Evolutionary conservation across 805 yeast genomes (phyloP).

Genomic region (Wickerhamiella kurtzmanii): DNA sequence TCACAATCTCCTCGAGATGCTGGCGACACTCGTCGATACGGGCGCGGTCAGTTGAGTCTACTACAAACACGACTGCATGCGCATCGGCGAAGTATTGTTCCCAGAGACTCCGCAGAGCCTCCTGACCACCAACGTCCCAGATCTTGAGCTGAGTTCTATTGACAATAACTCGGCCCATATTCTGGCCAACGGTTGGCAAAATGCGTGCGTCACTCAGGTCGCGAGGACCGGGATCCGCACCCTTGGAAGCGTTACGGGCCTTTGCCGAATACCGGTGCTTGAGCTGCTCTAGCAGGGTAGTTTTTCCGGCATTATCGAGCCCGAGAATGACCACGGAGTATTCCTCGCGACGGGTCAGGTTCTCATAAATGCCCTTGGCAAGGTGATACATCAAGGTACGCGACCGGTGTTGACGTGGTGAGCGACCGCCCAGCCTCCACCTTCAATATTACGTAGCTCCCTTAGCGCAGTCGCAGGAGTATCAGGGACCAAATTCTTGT

Average conservation of each 20-base stretch:
- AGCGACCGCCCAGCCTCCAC: too few relatives aligned
- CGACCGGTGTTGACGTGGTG: neutral
- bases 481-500: too few relatives aligned
- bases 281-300: conserved; percentile 59
- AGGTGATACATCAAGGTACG: conserved; percentile 48
- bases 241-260: conserved; percentile 25
- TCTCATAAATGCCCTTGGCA: conserved; percentile 45
- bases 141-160: conserved; percentile 44
- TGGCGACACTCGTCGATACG: conserved; percentile 73
- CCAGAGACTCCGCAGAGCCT: conserved; percentile 76
- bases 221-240: conserved; percentile 8
- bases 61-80: conserved; percentile 84
- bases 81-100: conserved; percentile 69
- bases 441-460: neutral
- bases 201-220: conserved; percentile 33
- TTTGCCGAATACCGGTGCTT: conserved; percentile 40
- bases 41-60: conserved; percentile 77
- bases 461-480: too few relatives aligned
- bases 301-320: conserved; percentile 91
- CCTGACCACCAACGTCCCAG: conserved; percentile 97
- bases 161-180: conserved; percentile 34
- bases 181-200: conserved; percentile 92
- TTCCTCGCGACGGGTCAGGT: conserved; percentile 48
- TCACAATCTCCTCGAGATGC: conserved; percentile 41
- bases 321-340: conserved; percentile 75